A percentile compares a stretch with the other conserved stretches of the same genome.
Evolutionary conservation across 768 basidiomycete genomes (phyloP).

Genomic region (Phaeolepiota aurea): DNA sequence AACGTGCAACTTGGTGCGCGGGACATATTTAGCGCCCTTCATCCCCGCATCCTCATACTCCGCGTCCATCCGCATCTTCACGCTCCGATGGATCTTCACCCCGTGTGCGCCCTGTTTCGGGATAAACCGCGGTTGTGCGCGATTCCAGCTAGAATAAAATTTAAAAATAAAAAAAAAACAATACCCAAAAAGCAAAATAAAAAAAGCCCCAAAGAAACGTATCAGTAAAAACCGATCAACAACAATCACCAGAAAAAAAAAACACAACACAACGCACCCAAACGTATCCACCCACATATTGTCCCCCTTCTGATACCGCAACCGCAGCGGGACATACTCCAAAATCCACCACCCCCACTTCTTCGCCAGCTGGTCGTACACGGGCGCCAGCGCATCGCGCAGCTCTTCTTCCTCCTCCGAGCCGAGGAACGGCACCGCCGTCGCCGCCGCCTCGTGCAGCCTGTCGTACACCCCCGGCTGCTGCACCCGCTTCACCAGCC

Average conservation of each 20-base stretch:
- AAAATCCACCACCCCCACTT: slow-evolving; percentile 49
- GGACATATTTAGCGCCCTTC: slow-evolving; percentile 23
- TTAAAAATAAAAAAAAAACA: no score
- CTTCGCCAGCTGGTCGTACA: slow-evolving; percentile 43
- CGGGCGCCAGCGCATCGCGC: slow-evolving; percentile 34
- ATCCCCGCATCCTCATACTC: slow-evolving; percentile 14
- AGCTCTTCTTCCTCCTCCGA: slow-evolving; percentile 49
- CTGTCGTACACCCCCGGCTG: not conserved
- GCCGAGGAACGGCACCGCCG: not conserved
- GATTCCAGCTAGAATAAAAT: not conserved
- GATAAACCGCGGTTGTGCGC: slow-evolving; percentile 12
- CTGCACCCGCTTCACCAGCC: not conserved
- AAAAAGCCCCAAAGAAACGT: no score
- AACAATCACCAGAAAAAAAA: no score
- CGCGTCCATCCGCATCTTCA: slow-evolving; percentile 48
- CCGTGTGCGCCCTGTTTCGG: slow-evolving; percentile 27
- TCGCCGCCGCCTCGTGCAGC: not conserved
- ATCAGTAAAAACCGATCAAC: no score
- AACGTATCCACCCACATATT: slow-evolving; percentile 18
- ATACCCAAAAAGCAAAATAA: no score
- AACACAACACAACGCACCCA: slow-evolving; percentile 5
- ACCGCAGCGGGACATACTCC: slow-evolving; percentile 35
- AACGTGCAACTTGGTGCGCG: slow-evolving; percentile 17
- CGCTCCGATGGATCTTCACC: slow-evolving; percentile 39
- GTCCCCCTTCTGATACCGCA: slow-evolving; percentile 25